phyloP scores from a whole-genome alignment of 352 stramenopile species.

The Pythium utonaiense region DNA sequence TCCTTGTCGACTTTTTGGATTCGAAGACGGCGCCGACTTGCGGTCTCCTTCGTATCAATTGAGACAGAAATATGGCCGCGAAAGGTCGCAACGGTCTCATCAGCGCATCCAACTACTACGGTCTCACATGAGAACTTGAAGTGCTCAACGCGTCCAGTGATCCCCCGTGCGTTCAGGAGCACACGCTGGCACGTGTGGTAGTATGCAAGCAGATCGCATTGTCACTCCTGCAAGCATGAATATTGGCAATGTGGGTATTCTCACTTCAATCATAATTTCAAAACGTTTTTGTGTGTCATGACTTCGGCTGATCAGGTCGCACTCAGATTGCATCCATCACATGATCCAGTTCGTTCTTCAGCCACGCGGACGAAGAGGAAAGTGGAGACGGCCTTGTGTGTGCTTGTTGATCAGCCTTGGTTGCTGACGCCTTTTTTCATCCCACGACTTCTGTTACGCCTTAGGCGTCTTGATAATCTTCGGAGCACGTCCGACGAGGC shows the following conservation, averaged over 20 bases:
- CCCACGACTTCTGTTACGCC: slow-evolving; percentile 12
- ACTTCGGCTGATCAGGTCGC: neutral
- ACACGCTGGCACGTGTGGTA: no score
- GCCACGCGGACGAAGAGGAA: neutral
- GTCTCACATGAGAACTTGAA: neutral
- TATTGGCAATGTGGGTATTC: no score
- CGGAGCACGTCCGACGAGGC: slow-evolving; percentile 62
- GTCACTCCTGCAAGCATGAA: no score
- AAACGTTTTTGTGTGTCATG: neutral
- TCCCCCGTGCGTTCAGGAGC: no score
- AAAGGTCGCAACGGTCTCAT: slow-evolving; percentile 2
- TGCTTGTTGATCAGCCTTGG: neutral
- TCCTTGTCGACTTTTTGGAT: no score
- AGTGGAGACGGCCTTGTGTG: neutral
- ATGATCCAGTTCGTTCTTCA: neutral
- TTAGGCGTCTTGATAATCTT: slow-evolving; percentile 35
- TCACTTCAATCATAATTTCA: neutral
- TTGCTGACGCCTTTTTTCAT: neutral
- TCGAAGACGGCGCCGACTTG: no score
- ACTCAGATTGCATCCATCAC: neutral
- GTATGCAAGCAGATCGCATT: no score
- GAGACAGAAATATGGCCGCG: neutral
- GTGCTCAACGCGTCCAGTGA: no score
- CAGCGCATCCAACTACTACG: neutral
- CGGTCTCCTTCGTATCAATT: no score